phyloP scores from a whole-genome alignment of 73 alveolate genomes.

The Paramecium octaurelia region DNA sequence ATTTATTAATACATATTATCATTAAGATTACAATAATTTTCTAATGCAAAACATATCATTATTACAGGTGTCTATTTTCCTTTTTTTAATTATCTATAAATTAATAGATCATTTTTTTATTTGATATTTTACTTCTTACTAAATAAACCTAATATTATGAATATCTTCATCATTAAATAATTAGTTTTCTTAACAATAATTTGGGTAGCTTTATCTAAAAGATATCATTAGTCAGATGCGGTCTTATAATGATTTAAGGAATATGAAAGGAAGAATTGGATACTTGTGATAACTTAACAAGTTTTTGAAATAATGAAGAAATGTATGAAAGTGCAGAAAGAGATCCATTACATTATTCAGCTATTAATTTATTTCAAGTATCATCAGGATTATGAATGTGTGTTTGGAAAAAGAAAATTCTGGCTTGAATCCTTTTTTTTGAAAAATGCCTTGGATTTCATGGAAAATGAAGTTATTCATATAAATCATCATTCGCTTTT shows the following conservation, averaged over 20 bases:
- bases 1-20: too few species aligned
- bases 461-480: neutral
- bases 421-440: neutral
- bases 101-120: too few species aligned
- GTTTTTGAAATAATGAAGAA: neutral
- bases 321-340: neutral
- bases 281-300: neutral
- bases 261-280: neutral
- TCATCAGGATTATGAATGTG: neutral
- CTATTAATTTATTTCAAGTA: neutral
- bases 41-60: neutral
- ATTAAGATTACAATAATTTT: too few species aligned
- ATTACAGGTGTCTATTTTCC: neutral
- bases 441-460: neutral
- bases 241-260: neutral
- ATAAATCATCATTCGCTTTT: neutral
- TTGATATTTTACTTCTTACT: too few species aligned
- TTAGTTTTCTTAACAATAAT: neutral
- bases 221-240: neutral
- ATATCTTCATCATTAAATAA: neutral
- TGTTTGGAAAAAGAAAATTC: neutral
- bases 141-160: neutral
- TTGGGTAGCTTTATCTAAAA: neutral
- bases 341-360: neutral
- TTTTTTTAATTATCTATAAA: neutral